Evolutionary conservation across 2,329 filamentous ascomycete genomes (phyloP), one percentile per base, ranked within the genome.

Genomic region (Phaeosphaeria sp.): DNA sequence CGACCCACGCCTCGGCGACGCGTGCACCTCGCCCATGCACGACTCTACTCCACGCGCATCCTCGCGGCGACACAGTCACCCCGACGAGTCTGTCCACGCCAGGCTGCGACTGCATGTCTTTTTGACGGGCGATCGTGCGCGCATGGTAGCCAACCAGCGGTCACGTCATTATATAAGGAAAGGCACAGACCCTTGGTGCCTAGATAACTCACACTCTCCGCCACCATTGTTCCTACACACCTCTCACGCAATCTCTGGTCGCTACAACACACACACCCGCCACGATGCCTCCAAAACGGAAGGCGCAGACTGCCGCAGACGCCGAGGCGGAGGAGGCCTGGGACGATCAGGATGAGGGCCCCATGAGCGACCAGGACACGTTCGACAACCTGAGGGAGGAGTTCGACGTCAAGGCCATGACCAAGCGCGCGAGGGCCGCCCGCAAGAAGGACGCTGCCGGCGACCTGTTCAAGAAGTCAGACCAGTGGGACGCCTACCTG

Each of bases 401-500:
- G 60, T 76, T 76, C 39, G 72, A 75, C 51, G 68, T 75, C n/a
- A 69, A 69, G 53, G 72, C 72, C 24, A 71, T 73, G 70, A 68
- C 64, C 30, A 74, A 74, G 61, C 62, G 67, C 36, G 69, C 67
- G 20, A 66, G 69, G 18, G 64, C 67, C 39, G 46, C 57, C 8
- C 67, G 57, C 18, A 57, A 60, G 39, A 64, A 60, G 52, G 86
- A 89, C 62, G 80, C 84, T 9, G 83, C 86, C 48, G 87, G 85
- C 54, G 79, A 79, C 57, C 69, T 84, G 25, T 84, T 84, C 74
- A 85, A 83, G 47, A 84, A 86, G 65, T 86, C 86, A 63, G 93
- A 99, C 77, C 95, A 95, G 76, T 93, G 91, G 49, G 90, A 90
- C 64, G 84, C 97, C 39, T 82, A 87, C 39, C 82, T 97, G 64